Percentiles rank a stretch among this genome's conserved stretches.
Evolutionary conservation across 306 rosid genomes (phyloP).

Genomic region (Gillenia trifoliata): DNA sequence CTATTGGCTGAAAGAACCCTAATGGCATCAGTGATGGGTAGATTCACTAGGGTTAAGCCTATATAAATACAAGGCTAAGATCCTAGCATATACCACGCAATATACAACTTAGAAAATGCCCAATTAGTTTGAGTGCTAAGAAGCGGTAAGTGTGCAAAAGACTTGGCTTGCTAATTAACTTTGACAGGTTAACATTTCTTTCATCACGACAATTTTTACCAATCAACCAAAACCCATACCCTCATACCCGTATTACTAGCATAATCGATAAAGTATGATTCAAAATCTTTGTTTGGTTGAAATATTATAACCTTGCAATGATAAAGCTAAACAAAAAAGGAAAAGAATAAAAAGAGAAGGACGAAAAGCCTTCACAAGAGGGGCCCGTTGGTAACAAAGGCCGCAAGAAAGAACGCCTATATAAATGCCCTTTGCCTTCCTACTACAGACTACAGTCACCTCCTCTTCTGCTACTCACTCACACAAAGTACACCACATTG

Average conservation of each 20-base stretch:
- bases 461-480: background rate
- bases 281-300: background rate
- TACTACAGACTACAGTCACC: constrained; percentile 4
- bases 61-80: too few relatives aligned
- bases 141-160: too few relatives aligned
- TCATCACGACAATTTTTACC: too few relatives aligned
- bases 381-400: background rate
- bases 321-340: background rate
- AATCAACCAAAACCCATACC: background rate
- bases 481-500: background rate
- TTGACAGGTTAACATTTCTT: too few relatives aligned
- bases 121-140: too few relatives aligned
- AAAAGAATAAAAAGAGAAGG: background rate
- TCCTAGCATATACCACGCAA: too few relatives aligned
- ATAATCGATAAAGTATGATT: background rate
- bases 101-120: too few relatives aligned
- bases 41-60: too few relatives aligned
- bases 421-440: background rate
- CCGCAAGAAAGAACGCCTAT: constrained; percentile 14
- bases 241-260: background rate
- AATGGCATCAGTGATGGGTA: too few relatives aligned
- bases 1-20: too few relatives aligned
- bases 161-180: too few relatives aligned
- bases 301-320: background rate
- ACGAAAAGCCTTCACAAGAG: background rate